Conservation (phyloP, 2,329 filamentous ascomycete genomes). For the Knoxdaviesia proteae region DNA sequence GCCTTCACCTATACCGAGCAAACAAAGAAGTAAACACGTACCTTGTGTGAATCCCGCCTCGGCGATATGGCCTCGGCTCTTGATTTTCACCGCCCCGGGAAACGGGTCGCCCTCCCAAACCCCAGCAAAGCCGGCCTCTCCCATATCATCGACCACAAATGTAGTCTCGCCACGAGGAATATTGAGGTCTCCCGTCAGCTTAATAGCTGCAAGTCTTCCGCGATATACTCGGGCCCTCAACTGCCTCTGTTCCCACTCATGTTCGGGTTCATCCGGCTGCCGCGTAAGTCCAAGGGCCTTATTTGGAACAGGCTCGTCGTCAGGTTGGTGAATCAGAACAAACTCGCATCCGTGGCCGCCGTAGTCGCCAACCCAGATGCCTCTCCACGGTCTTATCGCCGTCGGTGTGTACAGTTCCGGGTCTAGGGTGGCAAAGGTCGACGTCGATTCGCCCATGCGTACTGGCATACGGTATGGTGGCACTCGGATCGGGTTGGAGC, state of each 20-base stretch:
- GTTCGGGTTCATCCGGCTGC: conserved; percentile 19
- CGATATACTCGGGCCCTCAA: conserved; percentile 29
- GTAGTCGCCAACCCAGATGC: conserved; percentile 87
- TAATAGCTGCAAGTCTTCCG: conserved; percentile 63
- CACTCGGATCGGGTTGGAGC: neutral
- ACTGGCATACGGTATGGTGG: neutral
- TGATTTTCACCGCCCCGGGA: conserved; percentile 51
- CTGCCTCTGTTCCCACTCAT: conserved; percentile 23
- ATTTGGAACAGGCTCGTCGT: conserved; percentile 14
- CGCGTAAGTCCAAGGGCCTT: conserved; percentile 16
- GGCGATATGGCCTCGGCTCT: conserved; percentile 59
- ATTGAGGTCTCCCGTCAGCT: conserved; percentile 80
- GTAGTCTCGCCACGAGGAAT: conserved; percentile 72
- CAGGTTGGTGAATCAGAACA: conserved; percentile 56
- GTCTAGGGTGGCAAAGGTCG: conserved; percentile 53
- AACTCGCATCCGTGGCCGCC: conserved; percentile 79
- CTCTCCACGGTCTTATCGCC: conserved; percentile 58
- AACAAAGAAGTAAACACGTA: conserved; percentile 19
- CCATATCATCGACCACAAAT: conserved; percentile 63
- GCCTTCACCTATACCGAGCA: neutral
- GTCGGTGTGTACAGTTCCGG: conserved; percentile 64
- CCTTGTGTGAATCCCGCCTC: conserved; percentile 48
- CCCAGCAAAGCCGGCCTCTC: conserved; percentile 40
- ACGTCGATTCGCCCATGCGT: conserved; percentile 27
- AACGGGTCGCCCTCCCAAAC: conserved; percentile 48